A percentile compares a stretch with the other conserved stretches of the same genome.
phyloP scores from a whole-genome alignment of 129 eudicot genomes.

The Helichrysum umbraculigerum region DNA sequence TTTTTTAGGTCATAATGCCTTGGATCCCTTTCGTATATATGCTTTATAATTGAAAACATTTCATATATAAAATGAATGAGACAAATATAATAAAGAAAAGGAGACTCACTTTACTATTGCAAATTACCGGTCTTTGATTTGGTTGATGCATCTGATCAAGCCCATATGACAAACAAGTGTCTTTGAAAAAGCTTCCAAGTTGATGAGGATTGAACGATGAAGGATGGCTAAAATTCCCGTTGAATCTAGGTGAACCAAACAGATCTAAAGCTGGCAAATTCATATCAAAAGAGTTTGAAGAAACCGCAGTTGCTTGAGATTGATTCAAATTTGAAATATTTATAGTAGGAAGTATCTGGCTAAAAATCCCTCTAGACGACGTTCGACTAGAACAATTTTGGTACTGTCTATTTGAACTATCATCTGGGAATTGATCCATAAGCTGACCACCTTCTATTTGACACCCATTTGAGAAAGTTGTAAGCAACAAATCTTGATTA shows the following conservation, averaged over 20 bases:
- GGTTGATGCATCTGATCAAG: constrained; percentile 61
- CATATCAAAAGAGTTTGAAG: constrained; percentile 59
- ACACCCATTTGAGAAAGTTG: constrained; percentile 50
- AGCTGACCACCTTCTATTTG: constrained; percentile 43
- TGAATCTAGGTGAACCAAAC: constrained; percentile 54
- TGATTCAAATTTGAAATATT: constrained; percentile 54
- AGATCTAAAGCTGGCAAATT: constrained; percentile 80
- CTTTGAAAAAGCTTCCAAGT: constrained; percentile 46
- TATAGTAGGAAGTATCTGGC: constrained; percentile 72
- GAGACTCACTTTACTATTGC: constrained; percentile 54
- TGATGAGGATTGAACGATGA: constrained; percentile 38
- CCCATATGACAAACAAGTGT: constrained; percentile 42
- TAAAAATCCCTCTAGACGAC: constrained; percentile 41
- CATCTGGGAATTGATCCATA: constrained; percentile 36
- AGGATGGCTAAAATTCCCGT: constrained; percentile 42
- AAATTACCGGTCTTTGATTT: constrained; percentile 40
- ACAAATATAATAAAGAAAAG: constrained; percentile 20
- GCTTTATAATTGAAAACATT: neutral
- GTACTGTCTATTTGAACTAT: constrained; percentile 19
- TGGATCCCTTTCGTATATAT: constrained; percentile 27
- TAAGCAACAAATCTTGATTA: constrained; percentile 49
- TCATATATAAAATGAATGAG: constrained; percentile 15
- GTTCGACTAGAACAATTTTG: constrained; percentile 29
- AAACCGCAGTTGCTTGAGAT: constrained; percentile 20
- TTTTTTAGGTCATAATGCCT: constrained; percentile 22